Conservation (phyloP, 768 basidiomycete genomes). For the Xerocomellus intermedius region DNA sequence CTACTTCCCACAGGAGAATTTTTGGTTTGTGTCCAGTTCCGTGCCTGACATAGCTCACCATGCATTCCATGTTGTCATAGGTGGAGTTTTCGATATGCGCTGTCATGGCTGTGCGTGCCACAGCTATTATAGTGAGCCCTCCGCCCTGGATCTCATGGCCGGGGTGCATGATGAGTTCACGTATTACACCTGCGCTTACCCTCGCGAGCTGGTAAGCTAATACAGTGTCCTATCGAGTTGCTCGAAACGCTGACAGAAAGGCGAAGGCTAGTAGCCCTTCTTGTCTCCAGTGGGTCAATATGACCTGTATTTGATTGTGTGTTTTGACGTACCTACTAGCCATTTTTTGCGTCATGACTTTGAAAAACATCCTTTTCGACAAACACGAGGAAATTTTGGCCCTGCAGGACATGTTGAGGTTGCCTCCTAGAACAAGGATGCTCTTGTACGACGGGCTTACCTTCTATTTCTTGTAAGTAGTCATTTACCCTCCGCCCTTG, state of each 20-base stretch:
- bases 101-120: slow-evolving; percentile 16
- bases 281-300: slow-evolving; percentile 16
- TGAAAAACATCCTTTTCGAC: slow-evolving; percentile 8
- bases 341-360: slow-evolving; percentile 17
- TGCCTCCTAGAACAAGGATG: neutral
- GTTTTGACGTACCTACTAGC: slow-evolving; percentile 9
- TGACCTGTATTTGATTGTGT: neutral
- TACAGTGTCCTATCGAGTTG: neutral
- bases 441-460: slow-evolving; percentile 13
- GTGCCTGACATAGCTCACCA: neutral
- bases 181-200: slow-evolving; percentile 14
- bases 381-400: neutral
- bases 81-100: slow-evolving; percentile 15
- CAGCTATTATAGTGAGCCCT: slow-evolving; percentile 11
- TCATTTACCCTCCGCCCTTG: neutral
- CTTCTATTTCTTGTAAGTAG: slow-evolving; percentile 19
- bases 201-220: slow-evolving; percentile 22
- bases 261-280: slow-evolving; percentile 17
- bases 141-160: slow-evolving; percentile 16
- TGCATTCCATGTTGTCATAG: neutral
- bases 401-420: neutral
- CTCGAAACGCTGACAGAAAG: neutral
- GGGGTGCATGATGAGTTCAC: slow-evolving; percentile 13
- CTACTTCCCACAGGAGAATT: slow-evolving; percentile 14
- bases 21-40: slow-evolving; percentile 6